A percentile compares a stretch with the other conserved stretches of the same genome.
Conservation (phyloP, 2,329 filamentous ascomycete genomes). For the Monilinia aucupariae region DNA sequence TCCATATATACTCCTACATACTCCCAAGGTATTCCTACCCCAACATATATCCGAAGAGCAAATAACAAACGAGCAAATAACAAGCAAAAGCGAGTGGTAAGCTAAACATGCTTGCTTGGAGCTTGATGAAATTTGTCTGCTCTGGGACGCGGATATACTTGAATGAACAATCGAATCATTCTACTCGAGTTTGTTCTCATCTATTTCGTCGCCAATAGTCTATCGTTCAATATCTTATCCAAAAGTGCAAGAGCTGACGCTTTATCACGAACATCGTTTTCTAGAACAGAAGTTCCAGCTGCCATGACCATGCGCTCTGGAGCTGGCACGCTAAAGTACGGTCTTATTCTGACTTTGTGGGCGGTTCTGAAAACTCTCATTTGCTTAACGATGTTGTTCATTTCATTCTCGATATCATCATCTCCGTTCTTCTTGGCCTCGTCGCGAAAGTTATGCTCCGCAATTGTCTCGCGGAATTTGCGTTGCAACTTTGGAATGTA, state of each 20-base stretch:
- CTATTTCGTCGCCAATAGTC: slow-evolving; percentile 12
- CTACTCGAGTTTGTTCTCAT: background rate
- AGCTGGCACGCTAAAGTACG: slow-evolving; percentile 33
- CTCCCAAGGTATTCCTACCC: no score
- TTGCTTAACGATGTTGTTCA: slow-evolving; percentile 34
- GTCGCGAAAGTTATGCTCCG: slow-evolving; percentile 9
- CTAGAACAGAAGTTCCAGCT: slow-evolving; percentile 31
- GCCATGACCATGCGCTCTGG: slow-evolving; percentile 37
- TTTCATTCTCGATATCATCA: slow-evolving; percentile 25
- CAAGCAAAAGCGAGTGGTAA: background rate
- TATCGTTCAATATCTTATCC: slow-evolving; percentile 12
- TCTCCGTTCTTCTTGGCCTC: slow-evolving; percentile 22
- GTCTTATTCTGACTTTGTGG: slow-evolving; percentile 31
- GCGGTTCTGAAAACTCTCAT: slow-evolving; percentile 36
- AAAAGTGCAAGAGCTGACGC: slow-evolving; percentile 9
- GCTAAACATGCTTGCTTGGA: background rate
- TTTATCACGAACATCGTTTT: slow-evolving; percentile 13
- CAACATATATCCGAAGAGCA: background rate
- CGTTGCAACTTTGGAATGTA: slow-evolving; percentile 11
- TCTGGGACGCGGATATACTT: background rate
- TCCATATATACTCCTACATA: background rate
- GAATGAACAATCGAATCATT: background rate
- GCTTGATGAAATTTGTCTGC: background rate
- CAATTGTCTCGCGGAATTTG: slow-evolving; percentile 8
- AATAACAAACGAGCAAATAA: background rate